Percentiles rank a stretch among this genome's conserved stretches.
Evolutionary conservation across 1,139 yeast genomes (phyloP).

Genomic region (Suhomyces panamericanus): DNA sequence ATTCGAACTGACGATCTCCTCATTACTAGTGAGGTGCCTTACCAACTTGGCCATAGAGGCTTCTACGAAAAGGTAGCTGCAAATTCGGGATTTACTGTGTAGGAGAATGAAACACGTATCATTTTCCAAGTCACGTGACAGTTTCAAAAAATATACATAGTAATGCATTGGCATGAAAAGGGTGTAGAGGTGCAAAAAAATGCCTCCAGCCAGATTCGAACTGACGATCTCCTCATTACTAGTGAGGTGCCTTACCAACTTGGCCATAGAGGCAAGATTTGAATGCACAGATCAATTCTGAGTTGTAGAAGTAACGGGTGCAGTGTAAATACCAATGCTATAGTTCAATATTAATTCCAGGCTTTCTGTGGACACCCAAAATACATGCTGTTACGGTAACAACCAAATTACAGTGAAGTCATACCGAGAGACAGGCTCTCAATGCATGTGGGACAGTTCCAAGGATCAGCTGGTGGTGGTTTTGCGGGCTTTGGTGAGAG

Average conservation of each 20-base stretch:
- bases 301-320: no score
- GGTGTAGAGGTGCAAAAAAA: conserved; percentile 21
- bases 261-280: conserved; percentile 41
- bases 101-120: no score
- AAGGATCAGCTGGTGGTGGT: no score
- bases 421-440: no score
- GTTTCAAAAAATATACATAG: no score
- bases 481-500: neutral
- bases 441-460: no score
- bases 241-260: conserved; percentile 93
- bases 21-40: conserved; percentile 92
- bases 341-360: no score
- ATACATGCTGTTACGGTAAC: no score
- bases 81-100: conserved; percentile 14
- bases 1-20: conserved; percentile 71
- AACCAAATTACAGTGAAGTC: no score
- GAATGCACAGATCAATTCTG: neutral
- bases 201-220: conserved; percentile 83
- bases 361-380: no score
- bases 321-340: neutral
- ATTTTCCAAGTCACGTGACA: no score
- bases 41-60: conserved; percentile 66
- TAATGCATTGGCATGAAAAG: no score
- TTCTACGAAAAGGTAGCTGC: conserved; percentile 52
- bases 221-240: conserved; percentile 89